These are phyloP conservation scores for Ophiostoma perfectum DNA, from an alignment of 2,329 filamentous ascomycete genomes.

Conservation along the genomic window DNA sequence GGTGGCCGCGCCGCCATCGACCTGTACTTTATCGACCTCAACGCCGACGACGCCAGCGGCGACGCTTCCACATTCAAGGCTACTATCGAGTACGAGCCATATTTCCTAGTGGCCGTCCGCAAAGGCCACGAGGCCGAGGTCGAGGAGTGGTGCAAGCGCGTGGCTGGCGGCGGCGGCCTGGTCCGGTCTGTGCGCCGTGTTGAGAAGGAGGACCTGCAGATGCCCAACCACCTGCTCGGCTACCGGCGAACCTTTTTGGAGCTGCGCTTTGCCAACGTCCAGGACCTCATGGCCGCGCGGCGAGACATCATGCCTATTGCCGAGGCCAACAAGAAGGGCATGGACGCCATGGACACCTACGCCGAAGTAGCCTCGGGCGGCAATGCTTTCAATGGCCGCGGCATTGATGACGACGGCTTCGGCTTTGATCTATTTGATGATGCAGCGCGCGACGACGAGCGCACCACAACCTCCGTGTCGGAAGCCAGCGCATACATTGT, in stretches of 20 bases:
- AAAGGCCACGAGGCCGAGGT: slow-evolving; percentile 85
- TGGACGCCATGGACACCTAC: slow-evolving; percentile 97
- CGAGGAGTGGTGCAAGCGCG: slow-evolving; percentile 84
- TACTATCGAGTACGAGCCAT: slow-evolving; percentile 92
- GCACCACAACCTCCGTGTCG: slow-evolving; percentile 43
- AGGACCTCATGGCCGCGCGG: slow-evolving; percentile 76
- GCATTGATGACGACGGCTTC: not conserved
- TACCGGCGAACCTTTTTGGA: slow-evolving; percentile 85
- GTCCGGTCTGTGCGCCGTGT: slow-evolving; percentile 72
- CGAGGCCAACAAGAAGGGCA: slow-evolving; percentile 92
- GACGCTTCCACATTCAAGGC: slow-evolving; percentile 91
- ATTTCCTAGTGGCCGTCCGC: slow-evolving; percentile 88
- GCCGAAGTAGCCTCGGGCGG: slow-evolving; percentile 80
- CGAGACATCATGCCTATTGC: slow-evolving; percentile 83
- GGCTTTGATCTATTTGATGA: slow-evolving; percentile 78
- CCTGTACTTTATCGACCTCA: slow-evolving; percentile 94
- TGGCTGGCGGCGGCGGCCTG: slow-evolving; percentile 70
- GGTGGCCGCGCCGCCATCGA: slow-evolving; percentile 86
- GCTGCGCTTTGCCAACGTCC: slow-evolving; percentile 80
- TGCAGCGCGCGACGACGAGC: slow-evolving; percentile 67
- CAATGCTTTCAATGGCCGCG: slow-evolving; percentile 59
- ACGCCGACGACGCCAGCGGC: slow-evolving; percentile 94
- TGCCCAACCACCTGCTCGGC: slow-evolving; percentile 93
- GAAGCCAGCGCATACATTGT: slow-evolving; percentile 96
- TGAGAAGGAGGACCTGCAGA: slow-evolving; percentile 87